A percentile compares a stretch with the other conserved stretches of the same genome.
Conservation (phyloP, 169 alveolate species). For the Eimeria zaria region DNA sequence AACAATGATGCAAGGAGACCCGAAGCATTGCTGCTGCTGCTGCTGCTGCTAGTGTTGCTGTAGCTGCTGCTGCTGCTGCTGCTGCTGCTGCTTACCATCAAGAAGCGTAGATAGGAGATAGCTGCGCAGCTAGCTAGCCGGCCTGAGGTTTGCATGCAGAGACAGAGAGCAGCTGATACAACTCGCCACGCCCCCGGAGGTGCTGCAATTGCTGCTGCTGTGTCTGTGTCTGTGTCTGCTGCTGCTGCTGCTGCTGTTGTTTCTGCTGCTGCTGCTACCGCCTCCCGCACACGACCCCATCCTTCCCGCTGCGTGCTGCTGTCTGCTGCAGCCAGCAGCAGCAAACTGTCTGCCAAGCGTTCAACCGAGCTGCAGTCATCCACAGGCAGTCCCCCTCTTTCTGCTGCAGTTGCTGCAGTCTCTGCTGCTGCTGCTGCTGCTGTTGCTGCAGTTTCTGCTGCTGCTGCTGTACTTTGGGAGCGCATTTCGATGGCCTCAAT, state of each 20-base stretch:
- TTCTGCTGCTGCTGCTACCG: constrained; percentile 56
- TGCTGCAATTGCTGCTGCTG: constrained; percentile 28
- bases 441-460: constrained; percentile 33
- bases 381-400: no score
- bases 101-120: neutral
- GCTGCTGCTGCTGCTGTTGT: constrained; percentile 58
- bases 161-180: constrained; percentile 44
- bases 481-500: constrained; percentile 42
- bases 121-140: neutral
- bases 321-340: constrained; percentile 8
- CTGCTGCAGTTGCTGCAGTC: no score
- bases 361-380: neutral
- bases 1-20: no score
- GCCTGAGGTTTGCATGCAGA: constrained; percentile 50
- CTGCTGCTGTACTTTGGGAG: neutral
- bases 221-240: neutral
- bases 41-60: constrained; percentile 54
- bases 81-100: constrained; percentile 3
- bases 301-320: constrained; percentile 6
- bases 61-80: constrained; percentile 40
- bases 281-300: constrained; percentile 10
- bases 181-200: constrained; percentile 50
- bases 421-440: constrained; percentile 44
- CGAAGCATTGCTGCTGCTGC: constrained; percentile 35
- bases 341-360: neutral